A percentile compares a stretch with the other conserved stretches of the same genome.
Evolutionary conservation across 2,329 filamentous ascomycete species (phyloP).

Genomic region (Colletotrichum eremochloae): DNA sequence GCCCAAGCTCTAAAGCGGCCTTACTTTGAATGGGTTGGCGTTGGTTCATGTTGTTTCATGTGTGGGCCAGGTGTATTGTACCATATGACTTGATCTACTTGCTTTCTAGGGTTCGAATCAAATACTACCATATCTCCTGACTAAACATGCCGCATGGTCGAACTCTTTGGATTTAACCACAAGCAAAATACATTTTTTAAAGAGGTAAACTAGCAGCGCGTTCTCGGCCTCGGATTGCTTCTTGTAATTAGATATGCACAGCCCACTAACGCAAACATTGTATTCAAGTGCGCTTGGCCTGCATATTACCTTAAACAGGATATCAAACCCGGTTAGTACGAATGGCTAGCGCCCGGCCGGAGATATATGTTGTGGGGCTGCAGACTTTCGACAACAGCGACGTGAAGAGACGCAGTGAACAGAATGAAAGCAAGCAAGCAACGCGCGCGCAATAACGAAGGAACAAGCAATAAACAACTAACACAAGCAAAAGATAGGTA

Average conservation of each 20-base stretch:
- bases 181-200: not conserved
- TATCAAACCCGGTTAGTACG: not conserved
- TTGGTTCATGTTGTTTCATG: conserved; percentile 28
- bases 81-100: conserved; percentile 26
- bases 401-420: too few species aligned
- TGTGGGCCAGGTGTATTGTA: conserved; percentile 28
- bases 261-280: too few species aligned
- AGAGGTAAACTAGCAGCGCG: not conserved
- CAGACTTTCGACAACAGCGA: not conserved
- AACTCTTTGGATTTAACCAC: too few species aligned
- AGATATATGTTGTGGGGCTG: not conserved
- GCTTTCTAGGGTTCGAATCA: conserved; percentile 17
- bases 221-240: not conserved
- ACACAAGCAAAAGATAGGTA: too few species aligned
- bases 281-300: not conserved
- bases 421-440: too few species aligned
- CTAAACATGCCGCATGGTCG: too few species aligned
- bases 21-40: conserved; percentile 11
- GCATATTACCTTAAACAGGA: too few species aligned
- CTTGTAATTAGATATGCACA: too few species aligned
- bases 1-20: conserved; percentile 59
- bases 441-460: too few species aligned
- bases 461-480: too few species aligned
- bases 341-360: not conserved
- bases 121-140: not conserved